Evolutionary conservation across 2,329 filamentous ascomycete species (phyloP), one percentile per base, ranked within the genome.

Genomic region (Pseudopithomyces chartarum): DNA sequence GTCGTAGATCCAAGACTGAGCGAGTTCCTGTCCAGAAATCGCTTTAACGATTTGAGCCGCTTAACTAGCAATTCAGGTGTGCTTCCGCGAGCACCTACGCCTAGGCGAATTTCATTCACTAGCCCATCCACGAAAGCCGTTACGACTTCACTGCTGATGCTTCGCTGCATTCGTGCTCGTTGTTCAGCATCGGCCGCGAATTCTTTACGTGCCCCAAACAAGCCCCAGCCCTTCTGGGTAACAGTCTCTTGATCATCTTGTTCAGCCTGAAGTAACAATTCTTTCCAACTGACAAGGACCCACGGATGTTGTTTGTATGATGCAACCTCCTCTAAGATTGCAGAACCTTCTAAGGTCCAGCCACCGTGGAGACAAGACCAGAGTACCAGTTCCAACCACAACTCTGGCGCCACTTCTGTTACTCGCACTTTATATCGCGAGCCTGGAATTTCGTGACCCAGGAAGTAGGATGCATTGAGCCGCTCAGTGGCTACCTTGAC

Each of bases 121-220:
- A 86, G 67, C 15, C 80, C 82, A 62, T 85, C 82, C 29, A 85
- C 73, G 39, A 86, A 79, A 6, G 83, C 81, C 50, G 80, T 75
- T 23, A 87, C 78, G 11, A 87, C 79, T 69, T 88, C 86, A 40
- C 78, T 77, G 64, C 84, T 87, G 63, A 88, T 80, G 0, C 82
- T 86, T 48, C 77, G 71, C 36, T 71, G 69, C 10, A 79, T 75
- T 38, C 67, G 64, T 10, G 62, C 63, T 43, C 68, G 66, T 39
- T 71, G 69, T 49, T 70, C 52, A 17, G 58, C 53, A 22, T 64
- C 64, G 20, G 63, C 57, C n/a, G 57, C 55, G 20, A 49, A 54
- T 33, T 64, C 58, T 19, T 57, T 59, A n/a, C 56, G 59, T 61
- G 15, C 59, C 17, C 33, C 56, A 40, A 75, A 69, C 2, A 71